phyloP scores from a whole-genome alignment of 2,329 filamentous ascomycete genomes.

The Hypoxylon sp. region DNA sequence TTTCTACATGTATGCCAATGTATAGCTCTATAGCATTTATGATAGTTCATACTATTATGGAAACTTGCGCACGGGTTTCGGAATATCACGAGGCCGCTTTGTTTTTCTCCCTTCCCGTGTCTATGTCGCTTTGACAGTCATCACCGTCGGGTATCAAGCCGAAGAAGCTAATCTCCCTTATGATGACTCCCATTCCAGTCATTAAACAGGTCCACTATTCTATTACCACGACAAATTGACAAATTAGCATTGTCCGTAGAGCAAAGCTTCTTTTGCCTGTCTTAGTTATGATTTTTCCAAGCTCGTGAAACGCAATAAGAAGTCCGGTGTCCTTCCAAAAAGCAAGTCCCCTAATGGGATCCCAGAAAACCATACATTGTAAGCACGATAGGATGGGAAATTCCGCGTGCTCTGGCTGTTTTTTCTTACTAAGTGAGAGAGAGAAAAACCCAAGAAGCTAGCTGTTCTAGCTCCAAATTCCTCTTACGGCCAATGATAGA shows the following conservation, averaged over 20 bases:
- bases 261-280: slow-evolving; percentile 11
- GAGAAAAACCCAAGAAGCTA: slow-evolving; percentile 15
- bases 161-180: slow-evolving; percentile 6
- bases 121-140: not conserved
- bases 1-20: not conserved
- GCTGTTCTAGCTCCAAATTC: slow-evolving; percentile 25
- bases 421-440: slow-evolving; percentile 15
- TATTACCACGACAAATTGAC: slow-evolving; percentile 5
- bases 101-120: not conserved
- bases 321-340: slow-evolving; percentile 32
- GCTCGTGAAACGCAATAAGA: slow-evolving; percentile 31
- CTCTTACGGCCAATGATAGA: slow-evolving; percentile 25
- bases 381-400: slow-evolving; percentile 36
- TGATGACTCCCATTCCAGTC: slow-evolving; percentile 19
- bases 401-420: slow-evolving; percentile 30
- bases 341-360: slow-evolving; percentile 24
- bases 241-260: slow-evolving; percentile 18
- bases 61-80: slow-evolving; percentile 4
- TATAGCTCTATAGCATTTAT: slow-evolving; percentile 3
- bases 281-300: slow-evolving; percentile 25
- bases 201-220: slow-evolving; percentile 6
- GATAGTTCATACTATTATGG: not conserved
- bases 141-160: not conserved
- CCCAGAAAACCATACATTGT: slow-evolving; percentile 5
- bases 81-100: slow-evolving; percentile 1